Evolutionary conservation across 208 protist species (phyloP).

Genomic region (Trypanosoma congolense): DNA sequence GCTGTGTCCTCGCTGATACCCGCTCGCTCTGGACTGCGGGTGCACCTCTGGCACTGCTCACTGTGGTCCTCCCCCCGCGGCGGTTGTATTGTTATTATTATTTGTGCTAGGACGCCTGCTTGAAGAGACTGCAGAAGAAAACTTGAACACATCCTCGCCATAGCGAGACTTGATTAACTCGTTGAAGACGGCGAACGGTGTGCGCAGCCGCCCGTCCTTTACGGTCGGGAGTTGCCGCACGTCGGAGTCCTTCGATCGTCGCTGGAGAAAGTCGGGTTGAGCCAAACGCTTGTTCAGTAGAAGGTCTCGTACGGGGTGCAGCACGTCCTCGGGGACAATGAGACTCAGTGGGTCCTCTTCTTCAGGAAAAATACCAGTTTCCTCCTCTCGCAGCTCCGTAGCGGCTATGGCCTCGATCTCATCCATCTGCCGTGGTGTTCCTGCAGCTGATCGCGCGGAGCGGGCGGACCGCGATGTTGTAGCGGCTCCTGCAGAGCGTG

Average conservation of each 20-base stretch:
- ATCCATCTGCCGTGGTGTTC: not conserved
- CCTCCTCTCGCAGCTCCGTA: constrained; percentile 29
- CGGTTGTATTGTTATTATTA: too few relatives aligned
- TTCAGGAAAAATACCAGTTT: constrained; percentile 35
- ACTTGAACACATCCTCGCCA: constrained; percentile 28
- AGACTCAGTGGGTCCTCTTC: constrained; percentile 71
- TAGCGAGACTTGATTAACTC: constrained; percentile 56
- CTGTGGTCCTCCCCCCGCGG: too few relatives aligned
- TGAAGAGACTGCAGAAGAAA: constrained; percentile 12
- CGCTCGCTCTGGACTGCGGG: too few relatives aligned
- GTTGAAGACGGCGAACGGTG: constrained; percentile 73
- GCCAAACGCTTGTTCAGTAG: constrained; percentile 45
- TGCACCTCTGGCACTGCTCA: too few relatives aligned
- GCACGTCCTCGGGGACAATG: constrained; percentile 41
- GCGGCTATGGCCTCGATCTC: constrained; percentile 23
- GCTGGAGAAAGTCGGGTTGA: constrained; percentile 37
- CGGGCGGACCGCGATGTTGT: constrained; percentile 26
- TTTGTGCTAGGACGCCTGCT: constrained; percentile 10
- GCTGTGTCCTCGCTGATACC: too few relatives aligned
- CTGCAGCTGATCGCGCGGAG: constrained; percentile 1
- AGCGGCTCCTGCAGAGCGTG: constrained; percentile 22
- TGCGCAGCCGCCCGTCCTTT: constrained; percentile 61
- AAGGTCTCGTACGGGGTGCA: constrained; percentile 48
- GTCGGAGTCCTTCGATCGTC: constrained; percentile 32
- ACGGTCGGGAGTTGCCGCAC: constrained; percentile 51